Evolutionary conservation across 768 basidiomycete genomes (phyloP), one percentile per base, ranked within the genome.

Genomic region (Cyclocybe aegerita): DNA sequence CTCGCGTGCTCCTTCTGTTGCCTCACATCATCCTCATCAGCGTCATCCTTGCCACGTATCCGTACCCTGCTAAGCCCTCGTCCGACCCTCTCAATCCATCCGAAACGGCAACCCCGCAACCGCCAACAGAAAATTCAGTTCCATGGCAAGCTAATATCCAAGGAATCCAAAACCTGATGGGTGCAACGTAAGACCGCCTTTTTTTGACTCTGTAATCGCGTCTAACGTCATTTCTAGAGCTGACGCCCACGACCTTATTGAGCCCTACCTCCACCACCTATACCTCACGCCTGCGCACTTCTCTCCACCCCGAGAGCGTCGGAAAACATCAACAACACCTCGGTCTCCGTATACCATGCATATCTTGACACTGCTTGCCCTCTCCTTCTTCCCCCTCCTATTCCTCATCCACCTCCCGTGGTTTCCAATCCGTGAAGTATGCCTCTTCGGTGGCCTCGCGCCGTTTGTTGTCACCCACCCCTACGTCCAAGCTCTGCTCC

Each of bases 141-240:
- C 87, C 90, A 50, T 94, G 90, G 85, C 86, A 88, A 53, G 86
- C 88, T 11, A 96, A 94, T 55, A 70, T 95, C 2, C 92, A 94
- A 68, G 92, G 78, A 1, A 88, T 95, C 29, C 93, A 95, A 63
- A 95, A 95, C 57, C 78, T 95, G 30, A 94, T 95, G 92, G 92
- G 91, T 5, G 70, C 79, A 6, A 70, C 85, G 89, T 93, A 67
- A 56, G 88, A 47, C 30, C 39, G 47, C 16, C 43, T 33, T 7
- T 58, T 15, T n/a, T 32, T 9, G 30, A 23, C 9, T 12, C 16
- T 17, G 4, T 38, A 23, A 5, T n/a, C 17, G n/a, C 17, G 4
- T 40, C 34, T 50, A 16, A 32, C 7, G 17, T 8, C 4, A 15
- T 55, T 15, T 16, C 8, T 50, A 90, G 88, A 3, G 78, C 87